Evolutionary conservation across 768 basidiomycete species (phyloP), one percentile per base, ranked within the genome.

Genomic region (Suillus clintonianus): DNA sequence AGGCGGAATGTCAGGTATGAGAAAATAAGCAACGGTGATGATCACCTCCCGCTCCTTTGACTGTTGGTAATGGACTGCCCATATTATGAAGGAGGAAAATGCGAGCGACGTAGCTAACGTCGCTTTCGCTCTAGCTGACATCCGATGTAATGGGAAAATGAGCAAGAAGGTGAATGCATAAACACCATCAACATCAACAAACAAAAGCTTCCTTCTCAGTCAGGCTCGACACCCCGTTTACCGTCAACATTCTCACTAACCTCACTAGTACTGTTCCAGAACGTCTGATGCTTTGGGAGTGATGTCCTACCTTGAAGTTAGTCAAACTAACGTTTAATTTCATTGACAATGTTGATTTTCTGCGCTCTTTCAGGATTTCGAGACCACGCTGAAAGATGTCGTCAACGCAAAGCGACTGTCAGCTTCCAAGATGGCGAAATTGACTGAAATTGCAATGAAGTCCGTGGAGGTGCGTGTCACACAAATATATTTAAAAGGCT

Each of bases 41-140:
- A 79, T 55, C 67, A 95, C 96, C 69, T 94, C 86, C 62, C 89
- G 89, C 76, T 98, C 95, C 70, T 87, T 85, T 17, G 83, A 79
- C 72, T 98, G 95, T 61, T 95, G 86, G 70, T 83, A 90, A 74
- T 98, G 96, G 36, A 98, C 95, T 22, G 87, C 92, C 87, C 89
- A 97, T 74, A 98, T 86, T 32, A 90, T 92, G 42, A 89, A 75
- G 3, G 83, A 82, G 14, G 91, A 87, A 58, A 90, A 70, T 8
- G 83, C 68, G 58, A 92, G 75, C 5, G 95, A 88, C 30, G 82
- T 83, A 39, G 80, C 78, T n/a, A 97, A 82, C 1, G 94, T 92
- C 47, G 83, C 77, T 75, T 91, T 94, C 22, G 95, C 92, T 64
- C 81, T 78, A 71, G 86, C 77, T 69, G 89, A 92, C 91, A 85